Conservation (phyloP, 2,329 filamentous ascomycete species). For the Cordyceps militaris region DNA sequence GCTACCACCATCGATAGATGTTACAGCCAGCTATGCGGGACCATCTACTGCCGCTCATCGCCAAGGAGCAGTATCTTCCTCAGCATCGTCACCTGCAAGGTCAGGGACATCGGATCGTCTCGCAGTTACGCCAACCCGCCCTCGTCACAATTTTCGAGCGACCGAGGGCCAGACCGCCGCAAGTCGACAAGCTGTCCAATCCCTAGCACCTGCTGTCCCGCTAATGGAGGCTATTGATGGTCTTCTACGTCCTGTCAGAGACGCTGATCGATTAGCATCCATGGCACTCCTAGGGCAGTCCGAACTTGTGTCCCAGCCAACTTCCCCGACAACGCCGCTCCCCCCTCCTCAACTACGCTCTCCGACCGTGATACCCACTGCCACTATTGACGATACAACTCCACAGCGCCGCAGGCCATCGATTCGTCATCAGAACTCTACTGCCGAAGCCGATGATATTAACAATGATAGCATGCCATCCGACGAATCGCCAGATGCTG, state of each 20-base stretch:
- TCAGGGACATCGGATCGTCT: slow-evolving; percentile 16
- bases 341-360: slow-evolving; percentile 56
- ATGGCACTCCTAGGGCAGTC: slow-evolving; percentile 66
- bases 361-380: slow-evolving; percentile 46
- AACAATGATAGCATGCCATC: slow-evolving; percentile 75
- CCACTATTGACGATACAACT: slow-evolving; percentile 43
- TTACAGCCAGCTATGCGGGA: slow-evolving; percentile 37
- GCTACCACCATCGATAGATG: slow-evolving; percentile 64
- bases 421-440: slow-evolving; percentile 84
- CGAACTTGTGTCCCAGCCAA: slow-evolving; percentile 77
- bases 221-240: slow-evolving; percentile 62
- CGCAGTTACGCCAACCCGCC: slow-evolving; percentile 29
- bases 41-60: slow-evolving; percentile 27
- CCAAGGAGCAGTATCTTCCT: slow-evolving; percentile 18
- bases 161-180: slow-evolving; percentile 41
- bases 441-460: slow-evolving; percentile 80
- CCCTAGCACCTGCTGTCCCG: slow-evolving; percentile 59
- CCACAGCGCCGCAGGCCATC: slow-evolving; percentile 67
- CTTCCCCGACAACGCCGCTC: slow-evolving; percentile 80
- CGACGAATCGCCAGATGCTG: slow-evolving; percentile 69
- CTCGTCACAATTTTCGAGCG: slow-evolving; percentile 44
- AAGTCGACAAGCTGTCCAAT: slow-evolving; percentile 46
- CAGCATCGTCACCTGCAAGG: slow-evolving; percentile 9
- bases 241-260: slow-evolving; percentile 74
- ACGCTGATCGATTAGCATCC: slow-evolving; percentile 74